These are phyloP conservation scores for Boletus insuetus DNA, from an alignment of 768 basidiomycete genomes.

Conservation along the genomic window DNA sequence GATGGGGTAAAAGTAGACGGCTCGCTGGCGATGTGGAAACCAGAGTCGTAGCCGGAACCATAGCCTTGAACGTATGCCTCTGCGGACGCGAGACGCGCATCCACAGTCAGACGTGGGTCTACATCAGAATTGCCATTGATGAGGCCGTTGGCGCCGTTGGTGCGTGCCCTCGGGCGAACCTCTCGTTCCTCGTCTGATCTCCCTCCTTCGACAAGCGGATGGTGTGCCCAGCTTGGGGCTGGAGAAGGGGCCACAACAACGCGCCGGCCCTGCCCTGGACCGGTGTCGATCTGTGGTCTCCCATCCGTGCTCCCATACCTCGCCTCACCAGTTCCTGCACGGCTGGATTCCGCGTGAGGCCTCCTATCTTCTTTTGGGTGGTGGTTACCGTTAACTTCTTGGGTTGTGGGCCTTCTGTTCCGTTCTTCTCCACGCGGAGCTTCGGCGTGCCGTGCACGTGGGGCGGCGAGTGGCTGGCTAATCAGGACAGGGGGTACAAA, in stretches of 20 bases:
- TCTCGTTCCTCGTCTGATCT: constrained; percentile 32
- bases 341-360: constrained; percentile 10
- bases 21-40: constrained; percentile 23
- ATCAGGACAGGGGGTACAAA: constrained; percentile 13
- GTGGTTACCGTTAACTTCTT: constrained; percentile 12
- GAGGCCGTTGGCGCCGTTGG: constrained; percentile 10
- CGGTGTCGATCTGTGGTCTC: constrained; percentile 32
- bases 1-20: constrained; percentile 16
- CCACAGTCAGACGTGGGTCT: constrained; percentile 4
- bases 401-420: constrained; percentile 10
- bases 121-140: background rate
- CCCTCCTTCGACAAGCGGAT: constrained; percentile 28
- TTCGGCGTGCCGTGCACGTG: constrained; percentile 23
- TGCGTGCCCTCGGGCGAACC: constrained; percentile 5
- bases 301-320: constrained; percentile 11
- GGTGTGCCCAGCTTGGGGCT: constrained; percentile 31
- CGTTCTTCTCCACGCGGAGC: constrained; percentile 23
- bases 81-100: constrained; percentile 31
- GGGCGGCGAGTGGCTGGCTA: constrained; percentile 14
- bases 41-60: constrained; percentile 34
- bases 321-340: constrained; percentile 1
- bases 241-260: constrained; percentile 25
- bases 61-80: constrained; percentile 37
- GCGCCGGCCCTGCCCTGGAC: constrained; percentile 32
- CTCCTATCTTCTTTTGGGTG: constrained; percentile 16